Percentiles rank a stretch among this genome's conserved stretches.
These are phyloP conservation scores for Colletotrichum caudatum DNA, from an alignment of 2,329 filamentous ascomycete genomes.

Conservation along the genomic window DNA sequence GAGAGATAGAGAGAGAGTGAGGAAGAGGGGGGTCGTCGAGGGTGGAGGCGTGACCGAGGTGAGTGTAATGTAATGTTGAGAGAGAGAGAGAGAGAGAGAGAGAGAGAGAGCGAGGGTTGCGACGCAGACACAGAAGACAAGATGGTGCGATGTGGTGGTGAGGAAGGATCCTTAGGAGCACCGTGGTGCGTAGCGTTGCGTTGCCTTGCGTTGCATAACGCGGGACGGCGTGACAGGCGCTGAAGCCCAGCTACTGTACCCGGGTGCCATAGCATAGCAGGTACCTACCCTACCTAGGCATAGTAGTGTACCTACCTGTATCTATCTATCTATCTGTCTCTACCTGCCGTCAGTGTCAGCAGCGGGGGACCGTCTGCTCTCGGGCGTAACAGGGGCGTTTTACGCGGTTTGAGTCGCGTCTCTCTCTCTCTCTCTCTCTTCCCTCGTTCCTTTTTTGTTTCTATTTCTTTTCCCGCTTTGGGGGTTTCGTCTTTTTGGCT, in stretches of 20 bases:
- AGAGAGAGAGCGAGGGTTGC: slow-evolving; percentile 41
- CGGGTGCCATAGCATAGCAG: too few species aligned
- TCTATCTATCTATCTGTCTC: too few species aligned
- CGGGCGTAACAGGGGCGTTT: slow-evolving; percentile 19
- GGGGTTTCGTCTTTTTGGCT: background rate
- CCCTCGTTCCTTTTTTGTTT: background rate
- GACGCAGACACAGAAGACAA: slow-evolving; percentile 25
- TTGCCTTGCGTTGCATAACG: too few species aligned
- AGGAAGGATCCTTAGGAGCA: too few species aligned
- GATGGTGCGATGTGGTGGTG: too few species aligned
- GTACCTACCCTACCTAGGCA: too few species aligned
- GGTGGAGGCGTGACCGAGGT: slow-evolving; percentile 23
- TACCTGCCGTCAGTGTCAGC: too few species aligned
- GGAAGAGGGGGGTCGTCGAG: background rate
- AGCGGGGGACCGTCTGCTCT: background rate
- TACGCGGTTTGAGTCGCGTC: slow-evolving; percentile 33
- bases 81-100: too few species aligned
- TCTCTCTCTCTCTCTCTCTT: background rate
- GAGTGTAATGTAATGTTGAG: background rate
- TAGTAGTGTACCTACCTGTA: too few species aligned
- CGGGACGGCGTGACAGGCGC: too few species aligned
- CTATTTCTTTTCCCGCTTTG: background rate
- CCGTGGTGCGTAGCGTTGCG: too few species aligned
- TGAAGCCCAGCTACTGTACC: too few species aligned
- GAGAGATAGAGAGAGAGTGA: background rate